Base-by-base conservation (phyloP, 495 filamentous ascomycete genomes). In the Pseudevernia furfuracea region DNA sequence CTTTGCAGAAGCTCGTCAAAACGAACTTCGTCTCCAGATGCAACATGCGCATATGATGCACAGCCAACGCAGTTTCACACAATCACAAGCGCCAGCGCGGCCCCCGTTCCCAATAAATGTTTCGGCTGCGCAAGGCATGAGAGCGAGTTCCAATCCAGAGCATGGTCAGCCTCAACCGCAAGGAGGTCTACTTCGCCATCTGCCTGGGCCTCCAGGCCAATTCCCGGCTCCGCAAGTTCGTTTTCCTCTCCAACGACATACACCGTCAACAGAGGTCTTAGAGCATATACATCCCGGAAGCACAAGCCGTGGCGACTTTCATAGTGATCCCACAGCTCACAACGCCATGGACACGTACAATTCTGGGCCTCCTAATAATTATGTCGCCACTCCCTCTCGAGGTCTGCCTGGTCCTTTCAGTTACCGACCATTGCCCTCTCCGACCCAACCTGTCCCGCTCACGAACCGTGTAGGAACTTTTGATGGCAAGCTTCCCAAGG, bases 291-390 rank as follows among this genome's bases (percentile, higher is more conserved):
- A 28, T 8, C 61, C 61, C 9, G 49, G 38, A 30, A 56, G 49
- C 39, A 56, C 61, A 44, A 56, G 28, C 49, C 61, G 61, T 19
- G 61, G 52, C 10, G 61, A 63, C 44, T 63, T 37, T 9, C 61
- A 63, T 43, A 63, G 61, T 25, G 38, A 58, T 46, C 53, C 61
- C 7, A 34, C 30, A 34, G 12, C 32, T 63, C 32, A 32, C 30
- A 44, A 58, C 53, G 43, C 38, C 56, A 46, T 53, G 19, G 61
- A 53, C 4, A 12, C 23, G 39, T 19, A 21, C 52, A 34, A 9
- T 55, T 34, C 52, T 7, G 30, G 28, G 30, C 39, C 55, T 43
- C 52, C 39, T 4, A 19, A 39, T 3, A 37, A 23, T 6, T 10
- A 44, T 25, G 52, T 37, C 25, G 61, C 49, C 30, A 28, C 58